These are phyloP conservation scores for Penicillium macrosclerotiorum DNA, from an alignment of 495 filamentous ascomycete species.

Conservation along the genomic window DNA sequence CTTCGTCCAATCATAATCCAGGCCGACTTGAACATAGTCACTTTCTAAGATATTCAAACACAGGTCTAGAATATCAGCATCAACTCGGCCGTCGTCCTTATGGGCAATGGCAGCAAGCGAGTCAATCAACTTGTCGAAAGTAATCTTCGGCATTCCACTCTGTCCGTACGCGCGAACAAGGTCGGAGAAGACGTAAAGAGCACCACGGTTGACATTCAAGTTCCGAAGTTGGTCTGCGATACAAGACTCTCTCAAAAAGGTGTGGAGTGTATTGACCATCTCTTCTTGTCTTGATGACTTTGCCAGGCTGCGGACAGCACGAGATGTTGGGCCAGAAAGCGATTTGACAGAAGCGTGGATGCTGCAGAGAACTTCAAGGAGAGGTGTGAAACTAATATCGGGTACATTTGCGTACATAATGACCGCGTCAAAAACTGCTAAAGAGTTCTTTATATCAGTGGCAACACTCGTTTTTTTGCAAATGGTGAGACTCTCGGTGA, in stretches of 20 bases:
- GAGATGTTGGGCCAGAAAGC: conserved; percentile 71
- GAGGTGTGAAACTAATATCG: conserved; percentile 59
- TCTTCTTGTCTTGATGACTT: conserved; percentile 75
- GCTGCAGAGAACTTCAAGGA: conserved; percentile 77
- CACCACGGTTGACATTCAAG: conserved; percentile 63
- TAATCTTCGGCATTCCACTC: conserved; percentile 59
- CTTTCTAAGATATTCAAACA: conserved; percentile 44
- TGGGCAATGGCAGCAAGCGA: conserved; percentile 56
- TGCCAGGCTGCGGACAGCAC: conserved; percentile 71
- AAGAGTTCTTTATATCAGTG: conserved; percentile 70
- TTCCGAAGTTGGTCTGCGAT: conserved; percentile 48
- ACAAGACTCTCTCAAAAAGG: conserved; percentile 54
- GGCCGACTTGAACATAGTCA: conserved; percentile 30
- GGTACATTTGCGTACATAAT: conserved; percentile 79
- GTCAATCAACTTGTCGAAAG: conserved; percentile 51
- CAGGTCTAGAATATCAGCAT: conserved; percentile 55
- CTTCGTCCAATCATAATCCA: conserved; percentile 34
- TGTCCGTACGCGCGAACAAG: conserved; percentile 51
- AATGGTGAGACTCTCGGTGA: conserved; percentile 66
- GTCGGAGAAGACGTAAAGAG: conserved; percentile 66
- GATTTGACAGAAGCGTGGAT: conserved; percentile 72
- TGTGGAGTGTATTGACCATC: conserved; percentile 62
- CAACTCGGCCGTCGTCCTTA: conserved; percentile 49
- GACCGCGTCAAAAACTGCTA: conserved; percentile 75
- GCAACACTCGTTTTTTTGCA: conserved; percentile 73